A percentile compares a stretch with the other conserved stretches of the same genome.
phyloP scores from a whole-genome alignment of 208 protist species.

The Phytomonas francai region DNA sequence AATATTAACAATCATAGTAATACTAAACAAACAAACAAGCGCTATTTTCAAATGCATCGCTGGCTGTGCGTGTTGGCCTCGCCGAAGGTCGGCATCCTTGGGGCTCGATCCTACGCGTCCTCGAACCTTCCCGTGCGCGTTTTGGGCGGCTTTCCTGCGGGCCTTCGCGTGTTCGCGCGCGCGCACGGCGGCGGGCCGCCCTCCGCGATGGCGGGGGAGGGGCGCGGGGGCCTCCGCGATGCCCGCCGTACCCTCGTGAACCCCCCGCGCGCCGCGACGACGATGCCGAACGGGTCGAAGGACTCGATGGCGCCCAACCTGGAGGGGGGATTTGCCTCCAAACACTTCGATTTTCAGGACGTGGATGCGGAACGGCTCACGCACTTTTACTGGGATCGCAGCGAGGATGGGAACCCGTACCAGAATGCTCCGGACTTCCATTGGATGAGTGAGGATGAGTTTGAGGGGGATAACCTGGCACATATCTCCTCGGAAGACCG shows the following conservation, averaged over 20 bases:
- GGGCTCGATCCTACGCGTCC: neutral
- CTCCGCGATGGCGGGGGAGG: too few species aligned
- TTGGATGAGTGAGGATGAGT: conserved; percentile 22
- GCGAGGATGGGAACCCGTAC: conserved; percentile 36
- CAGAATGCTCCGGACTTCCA: conserved; percentile 27
- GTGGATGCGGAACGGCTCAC: conserved; percentile 62
- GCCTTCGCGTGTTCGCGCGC: too few species aligned
- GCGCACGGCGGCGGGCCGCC: too few species aligned
- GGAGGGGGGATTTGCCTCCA: neutral
- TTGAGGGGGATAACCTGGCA: conserved; percentile 23
- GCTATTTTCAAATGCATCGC: neutral
- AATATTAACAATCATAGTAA: conserved; percentile 1
- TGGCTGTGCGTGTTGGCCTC: neutral
- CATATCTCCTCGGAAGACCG: conserved; percentile 22
- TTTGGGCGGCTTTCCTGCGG: too few species aligned
- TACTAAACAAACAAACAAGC: neutral
- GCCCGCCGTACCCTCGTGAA: neutral
- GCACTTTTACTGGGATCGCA: conserved; percentile 71
- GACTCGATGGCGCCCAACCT: neutral
- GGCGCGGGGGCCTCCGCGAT: neutral
- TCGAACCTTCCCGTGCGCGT: too few species aligned
- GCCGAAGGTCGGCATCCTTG: neutral
- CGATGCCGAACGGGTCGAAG: too few species aligned
- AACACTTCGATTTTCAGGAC: conserved; percentile 72
- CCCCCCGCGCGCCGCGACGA: neutral